These are phyloP conservation scores for Globisporangium alternatum DNA, from an alignment of 352 stramenopile genomes.

Conservation along the genomic window DNA sequence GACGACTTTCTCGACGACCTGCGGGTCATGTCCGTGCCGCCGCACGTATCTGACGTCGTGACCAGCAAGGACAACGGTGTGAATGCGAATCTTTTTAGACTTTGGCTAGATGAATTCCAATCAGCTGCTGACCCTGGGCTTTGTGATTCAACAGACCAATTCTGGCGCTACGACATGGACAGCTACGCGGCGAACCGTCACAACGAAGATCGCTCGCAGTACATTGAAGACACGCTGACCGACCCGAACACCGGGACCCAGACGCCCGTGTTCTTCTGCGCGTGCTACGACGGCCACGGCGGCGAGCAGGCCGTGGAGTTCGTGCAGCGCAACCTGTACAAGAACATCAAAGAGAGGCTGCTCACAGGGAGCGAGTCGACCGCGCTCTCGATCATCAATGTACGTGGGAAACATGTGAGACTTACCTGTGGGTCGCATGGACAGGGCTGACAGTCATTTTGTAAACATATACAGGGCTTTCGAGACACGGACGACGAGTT, in stretches of 20 bases:
- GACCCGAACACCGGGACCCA: constrained; percentile 16
- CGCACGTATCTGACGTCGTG: constrained; percentile 52
- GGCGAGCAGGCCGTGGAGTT: constrained; percentile 63
- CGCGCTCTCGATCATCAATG: constrained; percentile 43
- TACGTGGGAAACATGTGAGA: constrained; percentile 4
- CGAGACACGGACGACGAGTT: constrained; percentile 64
- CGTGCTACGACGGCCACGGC: constrained; percentile 69
- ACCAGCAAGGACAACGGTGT: constrained; percentile 28
- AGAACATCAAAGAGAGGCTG: constrained; percentile 48
- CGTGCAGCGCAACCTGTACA: constrained; percentile 62
- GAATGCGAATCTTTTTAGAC: background rate
- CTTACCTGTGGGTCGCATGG: background rate
- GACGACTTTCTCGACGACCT: constrained; percentile 46
- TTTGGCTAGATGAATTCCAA: background rate
- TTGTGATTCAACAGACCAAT: constrained; percentile 22
- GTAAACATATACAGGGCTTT: constrained; percentile 28
- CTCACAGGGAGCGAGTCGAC: constrained; percentile 25
- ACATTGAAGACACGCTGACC: constrained; percentile 39
- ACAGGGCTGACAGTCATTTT: background rate
- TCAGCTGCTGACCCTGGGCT: background rate
- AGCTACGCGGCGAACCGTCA: constrained; percentile 63
- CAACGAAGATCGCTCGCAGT: constrained; percentile 66
- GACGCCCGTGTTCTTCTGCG: constrained; percentile 57
- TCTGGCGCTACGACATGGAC: constrained; percentile 72
- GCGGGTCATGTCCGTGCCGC: constrained; percentile 41